Evolutionary conservation across 257 asterid genomes (phyloP), one percentile per base, ranked within the genome.

Genomic region (Salvia splendens): DNA sequence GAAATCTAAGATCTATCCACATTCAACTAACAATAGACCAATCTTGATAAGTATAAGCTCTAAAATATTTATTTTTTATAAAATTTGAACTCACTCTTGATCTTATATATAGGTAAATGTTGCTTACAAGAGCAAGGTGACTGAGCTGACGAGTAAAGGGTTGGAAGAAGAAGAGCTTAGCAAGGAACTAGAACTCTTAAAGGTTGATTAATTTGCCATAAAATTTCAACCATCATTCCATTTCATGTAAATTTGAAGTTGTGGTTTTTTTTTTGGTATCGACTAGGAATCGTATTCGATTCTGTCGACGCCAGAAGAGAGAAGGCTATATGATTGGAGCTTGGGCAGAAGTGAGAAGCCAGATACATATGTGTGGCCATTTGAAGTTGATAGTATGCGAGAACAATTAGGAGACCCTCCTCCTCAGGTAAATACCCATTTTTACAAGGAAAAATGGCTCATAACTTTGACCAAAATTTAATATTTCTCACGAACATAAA

Each of bases 311-410:
- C 82, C 68, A 6, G 91, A 86, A 55, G 98, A 89, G 64, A 77
- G 92, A 66, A 80, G 95, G 61, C 63, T 88, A 46, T 89, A 92
- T 43, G 96, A 92, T 81, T 92, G 95, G 96, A 87, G 96, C 71
- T 69, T 89, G 76, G 89, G 77, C 3, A 87, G 98, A 65, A 80
- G 40, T 24, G 88, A 70, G 48, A 77, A 74, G 1, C 83, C 90
- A 0, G 95, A 84, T 11, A 71, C 28, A 15, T 92, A 82, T 35
- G 49, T 55, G 65, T 89, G 98, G 98, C 96, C 98, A 0, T 86
- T 62, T 63, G 88, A 92, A 73, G 86, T 84, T 46, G 96, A 92
- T 72, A 83, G 46, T 0, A 81, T 89, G 61, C 87, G 68, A 59
- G 35, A 75, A 12, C 72, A 81, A 2, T 12, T 46, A 0, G 80